Evolutionary conservation across 2,329 filamentous ascomycete species (phyloP), one percentile per base, ranked within the genome.

Genomic region (Chrysoporthe austroafricana): DNA sequence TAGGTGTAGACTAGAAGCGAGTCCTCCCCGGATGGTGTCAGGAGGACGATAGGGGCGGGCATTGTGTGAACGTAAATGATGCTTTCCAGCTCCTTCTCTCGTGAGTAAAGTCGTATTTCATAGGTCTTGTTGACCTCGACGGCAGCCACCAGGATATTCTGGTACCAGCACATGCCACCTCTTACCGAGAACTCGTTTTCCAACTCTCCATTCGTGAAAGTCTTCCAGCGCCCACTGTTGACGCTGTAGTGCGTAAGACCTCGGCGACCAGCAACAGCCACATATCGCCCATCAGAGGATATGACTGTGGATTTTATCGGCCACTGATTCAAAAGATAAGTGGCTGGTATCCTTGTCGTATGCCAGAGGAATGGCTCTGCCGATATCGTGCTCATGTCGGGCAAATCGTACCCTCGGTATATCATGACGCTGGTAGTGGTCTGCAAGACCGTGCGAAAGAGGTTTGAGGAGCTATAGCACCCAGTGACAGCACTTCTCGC

Each of bases 111-210:
- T n/a, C 96, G 91, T 62, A 99, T 81, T 81, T 97, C 91, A 74
- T 94, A 94, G 32, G 89, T 89, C 72, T 90, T 87, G 72, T 91
- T 92, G 64, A 88, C 90, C 78, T 99, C 96, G n/a, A 97, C 90
- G 4, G 95, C 94, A 50, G 94, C 94, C 66, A 98, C 92, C 21
- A 99, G 84, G 43, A 98, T 92, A 79, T 99, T 95, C 72, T 97
- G 94, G 76, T 97, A 94, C 96, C 96, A 99, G 77, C 95, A 98
- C 94, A 99, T 97, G 7, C 96, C 96, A 61, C 96, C 96, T 70
- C 94, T 86, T 16, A 99, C 93, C 34, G 93, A 89, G 76, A 99
- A 99, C 70, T 94, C 93, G 73, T 94, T 94, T 78, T 98, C 96
- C 75, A 90, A 86, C 42, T 86, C 88, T 36, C 90, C 86, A 73